phyloP scores from a whole-genome alignment of 257 asterid genomes.

The Misopates orontium region DNA sequence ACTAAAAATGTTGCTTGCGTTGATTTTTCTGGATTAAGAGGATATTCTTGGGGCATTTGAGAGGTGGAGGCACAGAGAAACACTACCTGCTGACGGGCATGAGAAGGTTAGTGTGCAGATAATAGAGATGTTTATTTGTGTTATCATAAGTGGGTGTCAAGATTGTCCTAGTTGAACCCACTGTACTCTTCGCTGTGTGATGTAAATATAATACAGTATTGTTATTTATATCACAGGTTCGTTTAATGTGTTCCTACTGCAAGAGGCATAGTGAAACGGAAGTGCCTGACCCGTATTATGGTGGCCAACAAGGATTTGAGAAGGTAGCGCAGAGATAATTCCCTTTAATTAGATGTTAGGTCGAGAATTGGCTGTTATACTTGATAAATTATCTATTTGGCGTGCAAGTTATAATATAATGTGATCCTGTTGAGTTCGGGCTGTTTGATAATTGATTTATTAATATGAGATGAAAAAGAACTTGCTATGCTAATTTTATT shows the following conservation, averaged over 20 bases:
- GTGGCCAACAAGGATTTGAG: slow-evolving; percentile 85
- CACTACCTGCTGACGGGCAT: slow-evolving; percentile 56
- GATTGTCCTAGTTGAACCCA: neutral
- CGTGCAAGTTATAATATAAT: neutral
- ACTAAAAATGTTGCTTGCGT: neutral
- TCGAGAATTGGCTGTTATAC: neutral
- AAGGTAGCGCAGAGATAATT: slow-evolving; percentile 48
- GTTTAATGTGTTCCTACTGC: slow-evolving; percentile 75
- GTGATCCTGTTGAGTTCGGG: neutral
- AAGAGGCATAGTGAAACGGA: slow-evolving; percentile 66
- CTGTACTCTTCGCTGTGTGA: neutral
- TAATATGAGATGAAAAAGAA: neutral
- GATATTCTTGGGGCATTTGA: slow-evolving; percentile 63
- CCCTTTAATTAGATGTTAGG: neutral
- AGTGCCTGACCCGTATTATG: slow-evolving; percentile 93
- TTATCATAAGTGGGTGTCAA: neutral
- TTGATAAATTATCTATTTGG: neutral
- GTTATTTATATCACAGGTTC: slow-evolving; percentile 42
- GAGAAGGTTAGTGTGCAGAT: slow-evolving; percentile 49
- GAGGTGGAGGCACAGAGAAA: slow-evolving; percentile 71
- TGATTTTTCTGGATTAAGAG: slow-evolving; percentile 35
- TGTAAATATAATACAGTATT: neutral
- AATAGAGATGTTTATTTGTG: neutral
- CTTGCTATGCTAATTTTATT: neutral
- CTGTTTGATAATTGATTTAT: neutral